Base-by-base conservation (phyloP, 2,329 filamentous ascomycete species). In the Exophiala bonariae region DNA sequence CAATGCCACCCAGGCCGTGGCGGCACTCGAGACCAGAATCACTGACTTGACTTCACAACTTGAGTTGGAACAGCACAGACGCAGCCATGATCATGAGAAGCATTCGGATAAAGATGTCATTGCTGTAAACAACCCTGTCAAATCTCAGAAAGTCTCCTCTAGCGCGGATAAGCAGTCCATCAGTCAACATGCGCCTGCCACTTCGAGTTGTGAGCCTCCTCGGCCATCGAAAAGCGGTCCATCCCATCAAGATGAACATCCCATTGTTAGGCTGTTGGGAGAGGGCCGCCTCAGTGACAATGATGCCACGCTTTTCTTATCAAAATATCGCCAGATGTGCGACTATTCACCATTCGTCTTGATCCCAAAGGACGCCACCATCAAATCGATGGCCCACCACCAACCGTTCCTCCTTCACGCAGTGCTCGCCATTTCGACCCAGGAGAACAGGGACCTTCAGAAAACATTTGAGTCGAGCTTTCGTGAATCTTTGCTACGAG, bases 371-470 rank as follows among this genome's bases (percentile, higher is more conserved):
- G 22, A 30, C 14, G 32, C 10, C 8, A 37, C 32, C 19, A 11
- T 44, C 19, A 13, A 44, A 20, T 13, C 14, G 26, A 42, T 56
- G 2, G 17, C 39, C 4, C 30, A 49, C 17, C 41, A 63, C 6
- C 57, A 59, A 13, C 66, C 64, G 1, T 64, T 69, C 32, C 52
- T 68, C 1, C 66, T 70, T 30, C 60, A 66, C 23, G 56, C 62
- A 4, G 57, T 70, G 14, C 54, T 71, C 36, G 44, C 59, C 13
- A 56, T 56, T 1, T 59, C 58, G 14, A 44, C 57, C 4, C 55
- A 57, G 26, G 52, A 54, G 16, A 53, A 58, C 2, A 56, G 57
- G 13, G 11, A 36, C 3, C 47, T 59, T n/a, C 62, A 65, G 36
- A 50, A 43, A 17, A 49, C 52, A 2, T 57, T 66, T 3, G 57